Base-by-base conservation (phyloP, 2,329 filamentous ascomycete species). In the Aspergillus quadrilineatus region DNA sequence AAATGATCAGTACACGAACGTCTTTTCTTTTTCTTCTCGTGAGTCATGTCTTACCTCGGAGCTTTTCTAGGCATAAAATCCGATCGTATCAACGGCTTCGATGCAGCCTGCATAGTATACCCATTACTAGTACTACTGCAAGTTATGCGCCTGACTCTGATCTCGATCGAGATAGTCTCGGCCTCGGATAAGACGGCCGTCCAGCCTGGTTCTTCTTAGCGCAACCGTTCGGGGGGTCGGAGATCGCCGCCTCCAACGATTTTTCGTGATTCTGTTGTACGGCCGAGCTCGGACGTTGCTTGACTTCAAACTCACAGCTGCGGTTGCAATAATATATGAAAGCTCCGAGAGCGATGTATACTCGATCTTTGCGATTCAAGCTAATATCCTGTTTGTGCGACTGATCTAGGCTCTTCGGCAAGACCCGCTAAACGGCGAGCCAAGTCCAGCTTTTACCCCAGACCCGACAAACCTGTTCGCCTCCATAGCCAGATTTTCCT, bases 131-230 rank as follows among this genome's bases (percentile, higher is more conserved):
- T 6, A 14, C 14, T 4, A 12, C 36, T 39, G 26, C 43, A 47
- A 22, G 8, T 7, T 22, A 7, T n/a, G 7, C 29, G 17, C 44
- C 14, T 15, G 3, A 14, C 29, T 34, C 29, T 8, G 4, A 17
- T 47, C 30, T 22, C n/a, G n/a, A 47, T 30, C 30, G 29, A 47
- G 30, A 17, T 17, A 29, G 53, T 54, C 43, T 53, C 43, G 43
- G 30, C 43, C 39, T 47, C 42, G 50, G 50, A 47, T 17, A 53
- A 47, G 12, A 26, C n/a, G 50, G 50, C 42, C 50, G 50, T n/a
- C 12, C 12, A 17, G 17, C 12, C 36, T 47, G 47, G 37, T 15
- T 41, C 12, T n/a, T 12, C 10, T 17, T 52, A 45, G 41, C 22
- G 41, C 34, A 26, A 52, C n/a, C 29, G 6, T 50, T 4, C 9